Evolutionary conservation across 345 rosid genomes (phyloP), one percentile per base, ranked within the genome.

Genomic region (Geranium brycei): DNA sequence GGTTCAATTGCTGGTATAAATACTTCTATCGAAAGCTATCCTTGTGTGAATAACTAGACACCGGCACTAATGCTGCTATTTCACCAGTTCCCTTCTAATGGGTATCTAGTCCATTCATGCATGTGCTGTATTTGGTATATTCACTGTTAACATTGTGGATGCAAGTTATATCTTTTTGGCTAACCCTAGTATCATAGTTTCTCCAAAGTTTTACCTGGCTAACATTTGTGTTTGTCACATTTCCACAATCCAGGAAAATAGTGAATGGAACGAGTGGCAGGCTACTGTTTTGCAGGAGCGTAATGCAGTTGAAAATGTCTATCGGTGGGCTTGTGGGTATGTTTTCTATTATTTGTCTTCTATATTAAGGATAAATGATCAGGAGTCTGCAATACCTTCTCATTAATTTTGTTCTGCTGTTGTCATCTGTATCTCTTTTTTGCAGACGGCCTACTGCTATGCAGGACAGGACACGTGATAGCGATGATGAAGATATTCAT

Each of bases 311-410:
- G 97, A 93, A 84, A 90, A 93, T 84, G 97, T 93, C 65, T 83
- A 80, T 67, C 78, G 86, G 67, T 95, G 99, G 99, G 88, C 87
- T 61, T 95, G 99, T 75, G 96, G 97, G 99, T 95, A 85, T 71
- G 58, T 32, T 66, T 32, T 71, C 62, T 31, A 51, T 56, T 57
- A 38, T 59, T 58, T 75, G 31, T 66, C 23, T 13, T 6, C 53
- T 47, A 47, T 47, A 2, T 11, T 0, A 8, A 47, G 53, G 41
- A 35, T 4, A 35, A 4, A 35, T 7, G 10, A 35, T 35, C 41
- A 35, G 41, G 41, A 4, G 41, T 35, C 41, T 35, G 41, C 41
- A 4, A 35, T 35, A 35, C 41, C 5, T 35, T 47, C 14, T 47
- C 41, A 35, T 47, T 47, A 2, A 47, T 8, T 47, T 47, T 11